Base-by-base conservation (phyloP, 768 basidiomycete genomes). In the button mushroom (Agaricus bisporus) region DNA sequence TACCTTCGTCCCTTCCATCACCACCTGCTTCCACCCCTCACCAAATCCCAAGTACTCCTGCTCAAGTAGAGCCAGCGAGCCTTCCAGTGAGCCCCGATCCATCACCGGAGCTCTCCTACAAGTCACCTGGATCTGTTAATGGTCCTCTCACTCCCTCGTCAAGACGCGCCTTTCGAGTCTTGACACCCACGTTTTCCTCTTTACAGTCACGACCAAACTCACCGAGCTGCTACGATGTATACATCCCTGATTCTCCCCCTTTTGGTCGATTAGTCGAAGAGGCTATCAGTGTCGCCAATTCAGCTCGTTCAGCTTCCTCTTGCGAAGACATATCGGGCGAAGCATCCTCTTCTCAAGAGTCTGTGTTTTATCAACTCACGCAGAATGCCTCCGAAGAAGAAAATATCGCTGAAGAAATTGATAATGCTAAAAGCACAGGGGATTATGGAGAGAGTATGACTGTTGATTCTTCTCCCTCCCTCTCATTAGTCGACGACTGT, bases 361-460 rank as follows among this genome's bases (percentile, higher is more conserved):
- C 64, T 10, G 78, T 81, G 18, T 76, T 78, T 57, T 66, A 67
- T 28, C 75, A 79, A n/a, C 67, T 81, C 29, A 79, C 78, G 0
- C 77, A 78, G 60, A 68, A 64, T 32, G 51, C 65, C 41, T 64
- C 65, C 12, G 45, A 56, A 9, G 59, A 63, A 12, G 58, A 60
- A 11, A 54, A 51, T 4, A 50, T 47, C 25, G 41, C 17, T 38
- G 36, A 47, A n/a, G 45, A 38, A 20, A 48, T 12, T 11, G 43
- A 32, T 14, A 49, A 43, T 8, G n/a, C 18, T 17, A 54, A 56
- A 26, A 38, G 10, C 15, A 14, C 25, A 8, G 4, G 26, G 32
- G 8, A 32, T 22, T 22, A 4, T 32, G 32, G 8, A 6, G 41
- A 37, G 29, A 42, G 37, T 42, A n/a, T 22, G 45, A 44, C 46